Percentiles rank a stretch among this genome's conserved stretches.
Evolutionary conservation across 345 rosid genomes (phyloP).

Genomic region (Aquilaria malaccensis): DNA sequence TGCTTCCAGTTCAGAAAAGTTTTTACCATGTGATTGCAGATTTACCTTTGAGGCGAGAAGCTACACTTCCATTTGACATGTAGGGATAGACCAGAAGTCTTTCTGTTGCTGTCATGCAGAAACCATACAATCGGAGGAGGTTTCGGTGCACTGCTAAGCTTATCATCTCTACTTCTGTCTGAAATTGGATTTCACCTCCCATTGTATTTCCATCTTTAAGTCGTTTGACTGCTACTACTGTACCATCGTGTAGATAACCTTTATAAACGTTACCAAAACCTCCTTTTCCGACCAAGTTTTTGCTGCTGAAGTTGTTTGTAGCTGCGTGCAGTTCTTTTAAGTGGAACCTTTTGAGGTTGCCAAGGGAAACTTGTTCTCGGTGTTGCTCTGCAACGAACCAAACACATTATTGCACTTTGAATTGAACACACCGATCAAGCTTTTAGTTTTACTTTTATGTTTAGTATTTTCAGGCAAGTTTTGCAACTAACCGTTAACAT

Average conservation of each 20-base stretch:
- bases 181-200: constrained; percentile 81
- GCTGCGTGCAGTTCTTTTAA: constrained; percentile 86
- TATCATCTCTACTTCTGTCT: constrained; percentile 91
- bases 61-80: constrained; percentile 97
- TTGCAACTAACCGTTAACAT: constrained; percentile 56
- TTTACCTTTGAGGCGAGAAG: constrained; percentile 83
- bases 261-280: constrained; percentile 94
- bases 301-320: constrained; percentile 82
- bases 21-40: background rate
- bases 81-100: constrained; percentile 85
- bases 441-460: background rate
- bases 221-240: constrained; percentile 75
- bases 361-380: constrained; percentile 60
- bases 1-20: background rate
- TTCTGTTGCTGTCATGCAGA: constrained; percentile 71
- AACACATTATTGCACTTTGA: constrained; percentile 6
- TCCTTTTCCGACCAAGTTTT: constrained; percentile 82
- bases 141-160: constrained; percentile 91
- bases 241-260: constrained; percentile 76
- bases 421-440: background rate
- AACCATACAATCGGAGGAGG: constrained; percentile 74
- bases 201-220: constrained; percentile 61
- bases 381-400: constrained; percentile 44
- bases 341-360: constrained; percentile 79
- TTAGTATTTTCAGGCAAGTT: background rate